phyloP scores from a whole-genome alignment of 2,329 filamentous ascomycete species.

The Coleophoma cylindrospora region DNA sequence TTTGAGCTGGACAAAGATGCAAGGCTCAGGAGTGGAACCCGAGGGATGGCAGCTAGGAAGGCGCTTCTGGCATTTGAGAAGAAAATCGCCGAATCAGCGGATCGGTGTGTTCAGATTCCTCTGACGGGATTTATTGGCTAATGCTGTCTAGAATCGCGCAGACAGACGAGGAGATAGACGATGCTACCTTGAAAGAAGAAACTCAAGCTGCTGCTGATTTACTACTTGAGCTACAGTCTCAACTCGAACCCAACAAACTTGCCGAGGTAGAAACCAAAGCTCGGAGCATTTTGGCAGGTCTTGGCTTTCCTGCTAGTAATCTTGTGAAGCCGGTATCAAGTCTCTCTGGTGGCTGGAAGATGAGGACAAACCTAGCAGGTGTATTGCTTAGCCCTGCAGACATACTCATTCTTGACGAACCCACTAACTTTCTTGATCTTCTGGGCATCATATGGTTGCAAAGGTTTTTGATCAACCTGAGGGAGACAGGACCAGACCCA shows the following conservation, averaged over 20 bases:
- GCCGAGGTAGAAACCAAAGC: conserved; percentile 62
- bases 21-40: conserved; percentile 65
- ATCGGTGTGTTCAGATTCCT: conserved; percentile 17
- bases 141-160: conserved; percentile 36
- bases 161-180: conserved; percentile 48
- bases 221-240: conserved; percentile 62
- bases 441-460: conserved; percentile 84
- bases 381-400: conserved; percentile 69
- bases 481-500: conserved; percentile 42
- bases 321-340: conserved; percentile 56
- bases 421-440: conserved; percentile 81
- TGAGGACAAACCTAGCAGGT: conserved; percentile 61
- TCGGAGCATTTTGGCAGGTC: conserved; percentile 59
- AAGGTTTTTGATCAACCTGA: conserved; percentile 57
- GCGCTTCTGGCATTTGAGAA: conserved; percentile 65
- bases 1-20: conserved; percentile 72
- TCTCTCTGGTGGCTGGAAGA: conserved; percentile 74
- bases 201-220: conserved; percentile 66
- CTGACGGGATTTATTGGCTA: neutral
- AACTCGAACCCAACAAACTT: conserved; percentile 61
- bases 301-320: conserved; percentile 64
- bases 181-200: conserved; percentile 54
- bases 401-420: conserved; percentile 78
- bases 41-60: conserved; percentile 73
- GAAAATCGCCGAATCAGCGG: conserved; percentile 47